These are phyloP conservation scores for Tilletia horrida DNA, from an alignment of 1,284 basidiomycete genomes.

Conservation along the genomic window DNA sequence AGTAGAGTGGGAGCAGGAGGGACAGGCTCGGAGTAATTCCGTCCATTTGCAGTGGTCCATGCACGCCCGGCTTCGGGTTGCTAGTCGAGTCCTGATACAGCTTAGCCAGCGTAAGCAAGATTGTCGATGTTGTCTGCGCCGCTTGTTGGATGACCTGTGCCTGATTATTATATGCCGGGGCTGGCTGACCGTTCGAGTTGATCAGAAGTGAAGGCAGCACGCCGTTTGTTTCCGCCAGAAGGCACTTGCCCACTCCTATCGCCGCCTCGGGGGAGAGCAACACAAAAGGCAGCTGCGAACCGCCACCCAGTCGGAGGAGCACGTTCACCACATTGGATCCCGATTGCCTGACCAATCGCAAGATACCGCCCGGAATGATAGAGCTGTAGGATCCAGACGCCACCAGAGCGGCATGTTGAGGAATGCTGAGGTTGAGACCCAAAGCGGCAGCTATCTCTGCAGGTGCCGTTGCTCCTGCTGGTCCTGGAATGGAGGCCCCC, in stretches of 20 bases:
- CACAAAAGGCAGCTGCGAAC: constrained; percentile 41
- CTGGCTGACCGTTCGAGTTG: constrained; percentile 17
- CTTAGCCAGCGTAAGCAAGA: constrained; percentile 64
- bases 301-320: constrained; percentile 40
- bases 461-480: constrained; percentile 31
- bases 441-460: constrained; percentile 37
- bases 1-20: constrained; percentile 62
- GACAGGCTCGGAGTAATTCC: constrained; percentile 60
- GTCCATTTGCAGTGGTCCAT: constrained; percentile 38
- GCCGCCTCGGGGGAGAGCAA: constrained; percentile 36
- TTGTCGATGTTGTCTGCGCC: constrained; percentile 60
- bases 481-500: constrained; percentile 40
- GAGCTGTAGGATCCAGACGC: constrained; percentile 34
- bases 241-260: constrained; percentile 30
- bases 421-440: constrained; percentile 37
- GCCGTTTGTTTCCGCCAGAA: constrained; percentile 41
- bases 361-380: constrained; percentile 42
- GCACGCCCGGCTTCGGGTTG: constrained; percentile 31
- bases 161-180: constrained; percentile 8
- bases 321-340: constrained; percentile 37
- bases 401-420: constrained; percentile 30
- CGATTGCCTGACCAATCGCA: constrained; percentile 39
- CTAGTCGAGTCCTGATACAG: constrained; percentile 60
- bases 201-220: constrained; percentile 33
- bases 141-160: constrained; percentile 49